Evolutionary conservation across 495 filamentous ascomycete genomes (phyloP), one percentile per base, ranked within the genome.

Genomic region (Penicillium bialowiezense): DNA sequence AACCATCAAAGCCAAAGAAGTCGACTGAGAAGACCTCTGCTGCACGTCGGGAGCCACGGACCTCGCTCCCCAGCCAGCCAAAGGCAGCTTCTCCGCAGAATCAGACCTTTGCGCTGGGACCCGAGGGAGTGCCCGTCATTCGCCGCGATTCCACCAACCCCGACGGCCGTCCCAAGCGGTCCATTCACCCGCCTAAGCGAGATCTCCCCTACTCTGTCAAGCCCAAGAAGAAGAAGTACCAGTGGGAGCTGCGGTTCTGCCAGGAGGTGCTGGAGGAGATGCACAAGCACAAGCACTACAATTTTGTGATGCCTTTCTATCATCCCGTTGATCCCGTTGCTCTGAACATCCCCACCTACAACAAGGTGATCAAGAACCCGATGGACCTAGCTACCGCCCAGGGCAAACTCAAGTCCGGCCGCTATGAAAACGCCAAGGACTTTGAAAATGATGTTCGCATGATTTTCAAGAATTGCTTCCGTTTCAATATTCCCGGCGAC

Each of bases 321-420:
- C 65, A 70, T 4, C 88, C 92, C 0, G 93, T 98, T 13, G 93
- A 98, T 57, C 92, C 95, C 0, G 91, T 97, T 18, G 92, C 91
- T 4, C 70, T 96, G 49, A 91, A 95, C 68, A 97, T 98, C 48
- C 93, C 93, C 1, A 81, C 86, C 14, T 98, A 98, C 61, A 90
- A 91, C 64, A 90, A 85, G 56, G 71, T 97, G 55, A 88, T 98
- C 68, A 97, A 95, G 73, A 88, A 90, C 59, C 93, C 93, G 2
- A 98, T 97, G 93, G 93, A 98, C 58, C 71, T 98, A 19, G 71
- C 76, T 3, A 97, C 90, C 8, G 83, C 95, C 55, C 69, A 75
- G 44, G 69, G 73, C 41, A 96, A 95, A 67, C 75, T 96, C 17
- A 81, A 83, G 45, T 75, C 79, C 6, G 90, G 90, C n/a, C 81